Conservation (phyloP, 306 rosid species). For the Spatholobus suberectus region DNA sequence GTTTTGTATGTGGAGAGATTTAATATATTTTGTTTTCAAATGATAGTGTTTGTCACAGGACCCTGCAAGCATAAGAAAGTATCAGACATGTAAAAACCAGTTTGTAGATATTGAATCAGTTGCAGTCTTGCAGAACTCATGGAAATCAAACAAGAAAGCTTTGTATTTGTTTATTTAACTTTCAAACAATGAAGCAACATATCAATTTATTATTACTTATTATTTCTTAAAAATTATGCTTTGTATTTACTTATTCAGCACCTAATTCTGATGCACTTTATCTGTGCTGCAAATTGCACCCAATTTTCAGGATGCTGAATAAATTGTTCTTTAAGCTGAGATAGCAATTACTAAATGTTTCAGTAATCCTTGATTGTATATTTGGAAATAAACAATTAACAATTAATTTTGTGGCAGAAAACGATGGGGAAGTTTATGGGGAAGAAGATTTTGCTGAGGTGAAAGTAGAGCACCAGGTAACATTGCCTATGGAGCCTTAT, state of each 20-base stretch:
- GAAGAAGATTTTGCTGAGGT: conserved; percentile 92
- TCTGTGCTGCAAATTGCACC: background rate
- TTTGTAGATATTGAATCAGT: conserved; percentile 2
- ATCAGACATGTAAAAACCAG: background rate
- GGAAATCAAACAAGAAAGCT: background rate
- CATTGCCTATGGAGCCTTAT: conserved; percentile 9
- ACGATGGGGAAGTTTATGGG: conserved; percentile 52
- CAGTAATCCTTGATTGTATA: conserved; percentile 26
- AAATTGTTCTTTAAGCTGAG: conserved; percentile 2
- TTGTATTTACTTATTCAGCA: conserved; percentile 7
- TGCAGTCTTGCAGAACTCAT: conserved; percentile 16
- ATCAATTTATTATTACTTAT: background rate
- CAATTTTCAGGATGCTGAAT: conserved; percentile 29
- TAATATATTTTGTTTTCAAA: conserved; percentile 12
- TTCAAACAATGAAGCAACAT: background rate
- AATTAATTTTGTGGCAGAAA: conserved; percentile 60
- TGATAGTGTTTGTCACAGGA: conserved; percentile 3
- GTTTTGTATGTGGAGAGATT: conserved; percentile 8
- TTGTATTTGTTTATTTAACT: background rate
- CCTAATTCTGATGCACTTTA: conserved; percentile 8
- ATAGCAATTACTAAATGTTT: conserved; percentile 13
- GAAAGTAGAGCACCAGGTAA: conserved; percentile 89
- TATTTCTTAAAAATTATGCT: background rate
- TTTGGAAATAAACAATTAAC: conserved; percentile 29
- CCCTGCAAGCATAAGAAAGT: background rate